Evolutionary conservation across 768 basidiomycete species (phyloP).

Genomic region (Russula olivacea): DNA sequence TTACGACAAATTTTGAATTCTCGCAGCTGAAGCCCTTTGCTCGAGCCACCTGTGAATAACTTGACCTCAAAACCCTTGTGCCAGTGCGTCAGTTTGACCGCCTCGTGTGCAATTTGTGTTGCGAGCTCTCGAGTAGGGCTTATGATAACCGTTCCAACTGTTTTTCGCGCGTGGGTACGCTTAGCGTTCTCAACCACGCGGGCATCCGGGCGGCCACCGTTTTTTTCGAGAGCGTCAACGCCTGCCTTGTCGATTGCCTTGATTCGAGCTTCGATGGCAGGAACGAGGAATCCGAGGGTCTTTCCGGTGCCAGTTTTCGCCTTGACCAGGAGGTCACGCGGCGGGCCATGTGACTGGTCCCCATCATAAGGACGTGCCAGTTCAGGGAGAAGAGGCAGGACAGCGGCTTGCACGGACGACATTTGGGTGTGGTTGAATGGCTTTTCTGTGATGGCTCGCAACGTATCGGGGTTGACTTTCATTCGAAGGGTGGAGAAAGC

Average conservation of each 20-base stretch:
- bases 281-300: constrained; percentile 82
- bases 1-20: constrained; percentile 57
- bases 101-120: constrained; percentile 84
- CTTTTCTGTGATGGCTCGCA: constrained; percentile 52
- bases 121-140: constrained; percentile 89
- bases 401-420: constrained; percentile 78
- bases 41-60: constrained; percentile 72
- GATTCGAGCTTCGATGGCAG: constrained; percentile 74
- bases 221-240: constrained; percentile 38
- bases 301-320: constrained; percentile 89
- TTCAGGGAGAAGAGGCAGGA: constrained; percentile 68
- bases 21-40: constrained; percentile 58
- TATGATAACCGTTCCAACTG: constrained; percentile 73
- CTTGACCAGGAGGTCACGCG: constrained; percentile 75
- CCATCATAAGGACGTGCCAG: constrained; percentile 50
- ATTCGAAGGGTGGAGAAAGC: constrained; percentile 34
- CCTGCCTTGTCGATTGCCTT: constrained; percentile 46
- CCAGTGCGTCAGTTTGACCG: constrained; percentile 54
- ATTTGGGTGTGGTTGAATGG: constrained; percentile 68
- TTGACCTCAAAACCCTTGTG: constrained; percentile 62
- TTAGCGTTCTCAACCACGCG: constrained; percentile 32
- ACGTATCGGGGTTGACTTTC: constrained; percentile 33
- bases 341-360: constrained; percentile 25
- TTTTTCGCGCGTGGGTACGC: constrained; percentile 37
- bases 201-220: constrained; percentile 36